Percentiles rank a stretch among this genome's conserved stretches.
phyloP scores from a whole-genome alignment of 2,329 filamentous ascomycete genomes.

The Geoglossum cookeanum region DNA sequence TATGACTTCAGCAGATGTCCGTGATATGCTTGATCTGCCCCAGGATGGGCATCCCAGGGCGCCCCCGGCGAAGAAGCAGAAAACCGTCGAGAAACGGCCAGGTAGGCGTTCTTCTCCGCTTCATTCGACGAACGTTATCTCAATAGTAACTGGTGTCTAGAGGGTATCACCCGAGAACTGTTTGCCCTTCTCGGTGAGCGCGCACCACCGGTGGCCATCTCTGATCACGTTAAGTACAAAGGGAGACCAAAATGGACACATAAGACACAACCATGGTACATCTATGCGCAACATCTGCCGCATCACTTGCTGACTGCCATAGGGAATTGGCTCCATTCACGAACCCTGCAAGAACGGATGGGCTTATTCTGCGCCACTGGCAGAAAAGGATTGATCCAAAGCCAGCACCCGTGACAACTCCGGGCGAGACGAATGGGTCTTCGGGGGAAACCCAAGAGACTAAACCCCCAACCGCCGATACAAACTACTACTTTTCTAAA shows the following conservation, averaged over 20 bases:
- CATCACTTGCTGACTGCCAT: slow-evolving; percentile 11
- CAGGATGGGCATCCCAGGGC: slow-evolving; percentile 31
- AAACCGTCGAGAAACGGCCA: slow-evolving; percentile 38
- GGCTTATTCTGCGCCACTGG: slow-evolving; percentile 63
- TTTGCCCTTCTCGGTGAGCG: slow-evolving; percentile 31
- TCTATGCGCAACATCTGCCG: background rate
- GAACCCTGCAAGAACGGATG: slow-evolving; percentile 59
- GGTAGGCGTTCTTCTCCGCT: slow-evolving; percentile 21
- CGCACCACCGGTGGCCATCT: slow-evolving; percentile 32
- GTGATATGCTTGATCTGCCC: slow-evolving; percentile 71
- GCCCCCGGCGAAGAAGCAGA: slow-evolving; percentile 55
- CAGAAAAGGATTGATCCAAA: slow-evolving; percentile 33
- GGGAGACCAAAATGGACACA: slow-evolving; percentile 27
- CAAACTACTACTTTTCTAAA: slow-evolving; percentile 51
- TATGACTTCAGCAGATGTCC: slow-evolving; percentile 67
- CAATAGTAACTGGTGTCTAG: slow-evolving; percentile 12
- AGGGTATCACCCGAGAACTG: slow-evolving; percentile 31
- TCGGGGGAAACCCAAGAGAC: slow-evolving; percentile 14
- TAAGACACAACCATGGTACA: slow-evolving; percentile 26
- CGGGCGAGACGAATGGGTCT: slow-evolving; percentile 15
- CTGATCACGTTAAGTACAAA: slow-evolving; percentile 31
- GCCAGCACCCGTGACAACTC: slow-evolving; percentile 14
- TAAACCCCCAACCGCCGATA: slow-evolving; percentile 18
- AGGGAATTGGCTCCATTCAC: slow-evolving; percentile 55
- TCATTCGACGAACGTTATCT: slow-evolving; percentile 1